phyloP scores from a whole-genome alignment of 257 asterid genomes.

The Lavandula angustifolia region DNA sequence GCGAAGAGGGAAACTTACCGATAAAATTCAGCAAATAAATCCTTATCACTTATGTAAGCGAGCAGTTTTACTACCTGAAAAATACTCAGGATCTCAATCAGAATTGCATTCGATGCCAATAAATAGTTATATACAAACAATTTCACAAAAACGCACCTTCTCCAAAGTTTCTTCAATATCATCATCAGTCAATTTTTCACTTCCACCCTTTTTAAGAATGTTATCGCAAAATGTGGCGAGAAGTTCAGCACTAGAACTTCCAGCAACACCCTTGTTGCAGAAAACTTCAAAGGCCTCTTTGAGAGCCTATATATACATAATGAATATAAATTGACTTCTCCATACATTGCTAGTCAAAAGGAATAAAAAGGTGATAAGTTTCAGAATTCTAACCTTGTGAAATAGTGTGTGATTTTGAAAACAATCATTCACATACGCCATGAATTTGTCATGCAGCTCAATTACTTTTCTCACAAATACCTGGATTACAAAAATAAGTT shows the following conservation, averaged over 20 bases:
- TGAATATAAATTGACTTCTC: constrained; percentile 7
- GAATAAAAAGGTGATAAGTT: constrained; percentile 23
- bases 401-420: constrained; percentile 90
- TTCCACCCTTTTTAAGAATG: constrained; percentile 96
- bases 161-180: constrained; percentile 97
- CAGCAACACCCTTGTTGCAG: constrained; percentile 98
- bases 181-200: constrained; percentile 96
- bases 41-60: constrained; percentile 96
- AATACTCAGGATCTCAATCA: constrained; percentile 28
- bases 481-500: constrained; percentile 44
- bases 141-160: constrained; percentile 53
- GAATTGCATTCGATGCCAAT: constrained; percentile 15
- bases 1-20: constrained; percentile 46
- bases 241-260: constrained; percentile 98
- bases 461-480: constrained; percentile 90
- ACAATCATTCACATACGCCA: constrained; percentile 87
- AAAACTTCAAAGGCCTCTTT: constrained; percentile 98
- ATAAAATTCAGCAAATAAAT: constrained; percentile 96
- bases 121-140: constrained; percentile 14
- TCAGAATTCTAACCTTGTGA: constrained; percentile 75
- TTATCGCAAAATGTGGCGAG: constrained; percentile 98
- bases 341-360: neutral
- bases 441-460: constrained; percentile 94
- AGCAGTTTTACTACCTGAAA: constrained; percentile 91
- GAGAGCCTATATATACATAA: constrained; percentile 63